phyloP scores from a whole-genome alignment of 139 green algal genomes.

The Prasinococcaceae sp. region DNA sequence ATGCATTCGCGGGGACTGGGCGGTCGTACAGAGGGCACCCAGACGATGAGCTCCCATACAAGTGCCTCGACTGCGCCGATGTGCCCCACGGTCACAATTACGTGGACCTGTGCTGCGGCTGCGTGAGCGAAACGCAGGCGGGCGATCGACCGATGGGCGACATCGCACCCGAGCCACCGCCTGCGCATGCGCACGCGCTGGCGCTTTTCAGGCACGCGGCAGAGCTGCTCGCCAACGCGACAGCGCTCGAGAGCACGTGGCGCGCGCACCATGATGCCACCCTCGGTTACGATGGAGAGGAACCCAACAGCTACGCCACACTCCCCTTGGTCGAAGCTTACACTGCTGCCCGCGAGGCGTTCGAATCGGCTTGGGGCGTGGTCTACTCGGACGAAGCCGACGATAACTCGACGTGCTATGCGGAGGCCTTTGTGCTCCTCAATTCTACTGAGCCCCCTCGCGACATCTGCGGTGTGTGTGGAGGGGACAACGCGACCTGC shows the following conservation, averaged over 20 bases:
- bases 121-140: background rate
- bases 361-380: background rate
- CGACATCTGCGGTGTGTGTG: constrained; percentile 1
- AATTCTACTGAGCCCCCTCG: background rate
- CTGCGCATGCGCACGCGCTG: background rate
- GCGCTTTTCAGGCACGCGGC: background rate
- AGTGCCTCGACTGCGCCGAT: constrained; percentile 6
- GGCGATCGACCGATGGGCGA: background rate
- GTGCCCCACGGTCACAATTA: background rate
- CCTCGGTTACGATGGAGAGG: too few species aligned
- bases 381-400: background rate
- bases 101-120: constrained; percentile 9
- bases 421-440: background rate
- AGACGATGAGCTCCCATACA: background rate
- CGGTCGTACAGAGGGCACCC: background rate
- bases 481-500: background rate
- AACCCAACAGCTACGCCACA: too few species aligned
- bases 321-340: too few species aligned
- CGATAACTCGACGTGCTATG: background rate
- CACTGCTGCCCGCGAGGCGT: background rate
- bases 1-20: background rate
- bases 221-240: background rate
- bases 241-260: background rate
- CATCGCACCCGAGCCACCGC: background rate
- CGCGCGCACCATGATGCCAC: background rate